Conservation (phyloP, 139 green algal genomes). For the Coelastrella sp. region DNA sequence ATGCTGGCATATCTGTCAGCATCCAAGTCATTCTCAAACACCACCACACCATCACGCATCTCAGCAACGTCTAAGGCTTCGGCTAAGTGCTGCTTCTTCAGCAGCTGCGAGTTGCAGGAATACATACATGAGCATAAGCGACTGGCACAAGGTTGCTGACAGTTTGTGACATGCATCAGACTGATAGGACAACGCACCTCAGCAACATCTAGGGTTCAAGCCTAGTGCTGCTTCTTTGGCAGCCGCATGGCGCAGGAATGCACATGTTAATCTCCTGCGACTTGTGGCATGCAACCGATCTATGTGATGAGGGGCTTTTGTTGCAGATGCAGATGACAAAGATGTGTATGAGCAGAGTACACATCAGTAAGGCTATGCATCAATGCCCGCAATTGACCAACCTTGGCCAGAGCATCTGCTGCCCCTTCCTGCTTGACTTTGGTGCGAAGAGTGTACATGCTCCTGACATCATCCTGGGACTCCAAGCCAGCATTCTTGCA, state of each 20-base stretch:
- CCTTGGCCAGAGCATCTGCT: conserved; percentile 65
- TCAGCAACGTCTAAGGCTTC: conserved; percentile 50
- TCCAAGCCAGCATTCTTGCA: conserved; percentile 25
- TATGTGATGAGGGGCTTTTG: too few species aligned
- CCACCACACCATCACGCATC: conserved; percentile 73
- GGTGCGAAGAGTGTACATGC: conserved; percentile 69
- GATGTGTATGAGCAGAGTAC: background rate
- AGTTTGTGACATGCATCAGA: too few species aligned
- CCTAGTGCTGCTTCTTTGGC: too few species aligned
- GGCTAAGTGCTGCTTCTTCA: conserved; percentile 47
- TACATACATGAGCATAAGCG: too few species aligned
- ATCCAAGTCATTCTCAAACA: conserved; percentile 67
- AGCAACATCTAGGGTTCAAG: too few species aligned
- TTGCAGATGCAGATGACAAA: background rate
- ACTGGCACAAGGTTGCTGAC: too few species aligned
- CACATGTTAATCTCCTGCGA: too few species aligned
- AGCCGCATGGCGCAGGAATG: too few species aligned
- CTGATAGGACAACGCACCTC: too few species aligned
- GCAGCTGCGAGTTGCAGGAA: conserved; percentile 58
- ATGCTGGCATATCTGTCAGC: conserved; percentile 66
- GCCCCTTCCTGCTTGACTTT: conserved; percentile 54
- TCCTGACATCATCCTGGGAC: conserved; percentile 13
- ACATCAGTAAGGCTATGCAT: background rate
- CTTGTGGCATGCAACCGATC: too few species aligned
- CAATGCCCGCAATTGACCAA: conserved; percentile 35